Evolutionary conservation across 2,329 filamentous ascomycete genomes (phyloP).

Genomic region (Pseudopithomyces chartarum): DNA sequence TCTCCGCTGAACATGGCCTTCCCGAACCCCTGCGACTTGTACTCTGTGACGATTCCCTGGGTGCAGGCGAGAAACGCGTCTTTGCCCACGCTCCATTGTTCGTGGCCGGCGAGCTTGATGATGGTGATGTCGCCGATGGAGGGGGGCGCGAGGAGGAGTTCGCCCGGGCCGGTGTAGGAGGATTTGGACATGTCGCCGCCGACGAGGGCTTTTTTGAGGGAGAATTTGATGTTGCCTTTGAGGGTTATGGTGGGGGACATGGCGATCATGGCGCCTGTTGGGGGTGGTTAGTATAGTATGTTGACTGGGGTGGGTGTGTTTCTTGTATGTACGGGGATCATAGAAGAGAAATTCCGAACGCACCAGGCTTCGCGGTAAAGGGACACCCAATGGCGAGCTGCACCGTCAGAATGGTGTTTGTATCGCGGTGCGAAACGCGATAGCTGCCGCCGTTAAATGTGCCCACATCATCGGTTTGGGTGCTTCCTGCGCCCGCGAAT

Average conservation of each 20-base stretch:
- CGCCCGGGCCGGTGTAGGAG: constrained; percentile 85
- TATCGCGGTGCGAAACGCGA: constrained; percentile 88
- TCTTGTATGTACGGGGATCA: constrained; percentile 1
- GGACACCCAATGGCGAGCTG: constrained; percentile 91
- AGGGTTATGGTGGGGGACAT: constrained; percentile 91
- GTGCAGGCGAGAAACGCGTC: constrained; percentile 88
- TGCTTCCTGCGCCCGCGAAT: constrained; percentile 66
- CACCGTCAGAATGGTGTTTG: constrained; percentile 85
- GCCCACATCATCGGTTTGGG: constrained; percentile 82
- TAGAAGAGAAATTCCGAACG: neutral
- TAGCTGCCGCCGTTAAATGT: constrained; percentile 97
- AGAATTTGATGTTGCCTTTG: constrained; percentile 82
- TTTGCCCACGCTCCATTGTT: constrained; percentile 82
- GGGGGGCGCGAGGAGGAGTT: constrained; percentile 81
- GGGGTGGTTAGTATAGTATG: neutral
- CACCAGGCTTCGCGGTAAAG: constrained; percentile 76
- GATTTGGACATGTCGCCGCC: constrained; percentile 80
- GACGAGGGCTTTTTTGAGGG: constrained; percentile 85
- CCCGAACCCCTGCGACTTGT: constrained; percentile 81
- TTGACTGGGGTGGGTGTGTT: neutral
- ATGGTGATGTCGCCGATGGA: constrained; percentile 85
- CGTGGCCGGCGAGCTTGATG: constrained; percentile 72
- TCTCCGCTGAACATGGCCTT: constrained; percentile 96
- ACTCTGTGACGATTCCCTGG: constrained; percentile 84
- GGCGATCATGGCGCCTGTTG: constrained; percentile 83